These are phyloP conservation scores for Cucumis melo DNA, from an alignment of 306 rosid species.

Conservation along the genomic window DNA sequence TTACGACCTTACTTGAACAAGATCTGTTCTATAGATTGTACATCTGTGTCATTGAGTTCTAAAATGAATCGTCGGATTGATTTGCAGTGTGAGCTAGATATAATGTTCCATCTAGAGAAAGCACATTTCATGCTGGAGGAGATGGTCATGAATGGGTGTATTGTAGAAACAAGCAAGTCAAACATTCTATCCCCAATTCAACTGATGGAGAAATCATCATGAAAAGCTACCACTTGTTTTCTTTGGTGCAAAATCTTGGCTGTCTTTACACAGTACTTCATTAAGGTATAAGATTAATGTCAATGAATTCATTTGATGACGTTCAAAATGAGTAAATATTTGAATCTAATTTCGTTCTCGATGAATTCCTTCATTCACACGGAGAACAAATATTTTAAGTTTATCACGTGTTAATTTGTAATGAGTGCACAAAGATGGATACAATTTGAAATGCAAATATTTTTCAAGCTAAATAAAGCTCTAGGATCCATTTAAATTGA, in stretches of 20 bases:
- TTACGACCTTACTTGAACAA: neutral
- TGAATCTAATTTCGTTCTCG: too few species aligned
- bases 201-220: slow-evolving; percentile 75
- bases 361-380: too few species aligned
- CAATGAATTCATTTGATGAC: neutral
- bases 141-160: slow-evolving; percentile 93
- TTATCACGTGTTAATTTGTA: too few species aligned
- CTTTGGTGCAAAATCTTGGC: neutral
- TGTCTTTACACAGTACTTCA: neutral
- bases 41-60: too few species aligned
- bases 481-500: neutral
- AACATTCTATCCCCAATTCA: slow-evolving; percentile 73
- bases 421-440: too few species aligned
- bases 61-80: neutral
- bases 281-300: neutral
- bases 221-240: slow-evolving; percentile 4
- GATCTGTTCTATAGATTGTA: too few species aligned
- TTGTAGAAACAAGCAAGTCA: slow-evolving; percentile 39
- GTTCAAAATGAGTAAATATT: neutral
- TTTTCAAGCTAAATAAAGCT: too few species aligned
- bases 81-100: slow-evolving; percentile 92
- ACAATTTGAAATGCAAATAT: too few species aligned
- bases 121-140: slow-evolving; percentile 98
- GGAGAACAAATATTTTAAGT: too few species aligned
- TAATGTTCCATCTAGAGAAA: slow-evolving; percentile 95